Percentiles rank a stretch among this genome's conserved stretches.
Evolutionary conservation across 2,329 filamentous ascomycete genomes (phyloP).

Genomic region (Coniochaeta sp.): DNA sequence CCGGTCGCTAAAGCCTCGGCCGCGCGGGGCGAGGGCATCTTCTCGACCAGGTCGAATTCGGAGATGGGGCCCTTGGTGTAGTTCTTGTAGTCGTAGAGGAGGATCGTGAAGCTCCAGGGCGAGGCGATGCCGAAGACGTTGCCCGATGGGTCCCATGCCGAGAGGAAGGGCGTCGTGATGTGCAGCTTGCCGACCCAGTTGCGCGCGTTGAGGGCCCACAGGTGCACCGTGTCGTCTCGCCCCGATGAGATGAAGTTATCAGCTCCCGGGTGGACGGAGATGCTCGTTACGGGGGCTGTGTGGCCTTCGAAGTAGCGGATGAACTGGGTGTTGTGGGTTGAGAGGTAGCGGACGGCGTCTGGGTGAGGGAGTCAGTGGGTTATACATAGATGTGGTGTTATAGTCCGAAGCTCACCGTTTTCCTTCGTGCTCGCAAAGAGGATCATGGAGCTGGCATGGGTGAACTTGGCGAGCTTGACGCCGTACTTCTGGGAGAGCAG

Average conservation of each 20-base stretch:
- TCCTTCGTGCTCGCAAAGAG: constrained; percentile 95
- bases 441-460: constrained; percentile 83
- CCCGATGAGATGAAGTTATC: constrained; percentile 92
- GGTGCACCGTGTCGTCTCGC: constrained; percentile 80
- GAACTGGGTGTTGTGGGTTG: constrained; percentile 91
- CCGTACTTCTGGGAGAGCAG: constrained; percentile 96
- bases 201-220: constrained; percentile 83
- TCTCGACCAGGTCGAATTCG: constrained; percentile 67
- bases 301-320: constrained; percentile 95
- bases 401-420: constrained; percentile 52
- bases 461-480: constrained; percentile 88
- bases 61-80: constrained; percentile 88
- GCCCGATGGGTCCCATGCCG: constrained; percentile 87
- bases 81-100: constrained; percentile 90
- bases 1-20: constrained; percentile 55
- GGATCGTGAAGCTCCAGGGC: constrained; percentile 67
- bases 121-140: constrained; percentile 87
- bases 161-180: constrained; percentile 72
- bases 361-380: background rate
- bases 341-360: constrained; percentile 82
- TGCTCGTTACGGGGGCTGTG: constrained; percentile 72
- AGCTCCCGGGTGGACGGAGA: constrained; percentile 75
- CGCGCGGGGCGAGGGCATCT: constrained; percentile 40
- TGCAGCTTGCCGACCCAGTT: constrained; percentile 75
- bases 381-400: background rate